Evolutionary conservation across 176 grass and related monocot genomes (phyloP).

Genomic region (Zea mays): Zm-B73-REFERENCE-NAM-5.0 NC_050104.1:47332501-47333000

Average conservation of each 20-base stretch:
- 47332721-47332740: background rate
- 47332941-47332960: constrained; percentile 73
- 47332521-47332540: constrained; percentile 75
- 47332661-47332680: constrained; percentile 85
- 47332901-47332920: background rate
- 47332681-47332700: constrained; percentile 85
- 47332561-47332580: constrained; percentile 71
- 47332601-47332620: background rate
- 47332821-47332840: constrained; percentile 88
- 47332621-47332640: background rate
- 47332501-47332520: constrained; percentile 45
- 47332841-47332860: constrained; percentile 90
- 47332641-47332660: constrained; percentile 35
- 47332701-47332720: constrained; percentile 77
- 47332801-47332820: constrained; percentile 91
- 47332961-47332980: constrained; percentile 92
- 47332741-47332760: background rate
- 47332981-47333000: constrained; percentile 92
- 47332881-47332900: background rate
- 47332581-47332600: constrained; percentile 43
- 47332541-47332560: constrained; percentile 73
- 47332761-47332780: background rate
- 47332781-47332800: constrained; percentile 59
- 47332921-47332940: background rate
- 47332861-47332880: constrained; percentile 48